Conservation (phyloP, 257 asterid species). For the Dorcoceras hygrometricum region DNA sequence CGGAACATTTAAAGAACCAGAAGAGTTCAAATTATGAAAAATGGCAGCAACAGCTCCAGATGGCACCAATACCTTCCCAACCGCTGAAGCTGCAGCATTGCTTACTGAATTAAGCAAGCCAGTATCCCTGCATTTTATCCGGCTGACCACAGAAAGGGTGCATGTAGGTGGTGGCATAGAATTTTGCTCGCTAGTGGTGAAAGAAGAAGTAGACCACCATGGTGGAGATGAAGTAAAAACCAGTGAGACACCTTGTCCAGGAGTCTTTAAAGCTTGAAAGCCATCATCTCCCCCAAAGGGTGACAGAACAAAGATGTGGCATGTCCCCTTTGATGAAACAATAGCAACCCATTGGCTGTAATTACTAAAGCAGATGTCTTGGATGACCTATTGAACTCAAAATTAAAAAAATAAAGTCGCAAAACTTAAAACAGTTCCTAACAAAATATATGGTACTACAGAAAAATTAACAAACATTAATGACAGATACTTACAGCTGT, state of each 20-base stretch:
- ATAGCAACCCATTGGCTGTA: slow-evolving; percentile 40
- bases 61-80: slow-evolving; percentile 33
- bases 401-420: not conserved
- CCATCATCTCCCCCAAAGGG: slow-evolving; percentile 34
- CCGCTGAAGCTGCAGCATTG: slow-evolving; percentile 32
- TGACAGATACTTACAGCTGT: slow-evolving; percentile 37
- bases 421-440: slow-evolving; percentile 8
- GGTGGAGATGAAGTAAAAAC: slow-evolving; percentile 26
- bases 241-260: slow-evolving; percentile 11
- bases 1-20: slow-evolving; percentile 16
- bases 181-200: slow-evolving; percentile 23
- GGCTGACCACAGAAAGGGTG: slow-evolving; percentile 30
- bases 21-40: slow-evolving; percentile 32
- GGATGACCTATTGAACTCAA: slow-evolving; percentile 37
- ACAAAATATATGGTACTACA: not conserved
- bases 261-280: slow-evolving; percentile 22
- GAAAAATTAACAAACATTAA: not conserved
- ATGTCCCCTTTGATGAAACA: slow-evolving; percentile 42
- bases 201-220: slow-evolving; percentile 36
- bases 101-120: slow-evolving; percentile 34
- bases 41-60: slow-evolving; percentile 41
- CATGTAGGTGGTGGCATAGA: slow-evolving; percentile 31
- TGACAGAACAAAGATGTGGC: slow-evolving; percentile 38
- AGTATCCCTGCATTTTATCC: slow-evolving; percentile 32
- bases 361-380: slow-evolving; percentile 39